A percentile compares a stretch with the other conserved stretches of the same genome.
Conservation (phyloP, 2,329 filamentous ascomycete genomes). For the Podosphaera xanthii region DNA sequence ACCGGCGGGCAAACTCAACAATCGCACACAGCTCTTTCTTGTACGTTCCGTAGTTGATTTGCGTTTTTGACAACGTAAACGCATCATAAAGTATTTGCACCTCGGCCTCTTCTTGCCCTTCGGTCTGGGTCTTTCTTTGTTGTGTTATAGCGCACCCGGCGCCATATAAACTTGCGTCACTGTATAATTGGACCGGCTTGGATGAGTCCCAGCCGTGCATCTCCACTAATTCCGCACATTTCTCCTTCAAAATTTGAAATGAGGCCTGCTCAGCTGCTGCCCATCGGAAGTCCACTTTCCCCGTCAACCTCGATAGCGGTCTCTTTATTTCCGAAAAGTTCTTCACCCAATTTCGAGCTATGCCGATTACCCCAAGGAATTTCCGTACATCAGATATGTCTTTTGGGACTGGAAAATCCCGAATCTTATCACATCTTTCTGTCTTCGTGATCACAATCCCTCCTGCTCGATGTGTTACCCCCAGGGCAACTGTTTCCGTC, state of each 20-base stretch:
- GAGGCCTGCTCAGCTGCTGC: background rate
- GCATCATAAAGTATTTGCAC: no score
- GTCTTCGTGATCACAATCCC: background rate
- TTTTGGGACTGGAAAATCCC: background rate
- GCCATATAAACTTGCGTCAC: background rate
- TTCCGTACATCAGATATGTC: background rate
- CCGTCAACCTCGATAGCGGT: background rate
- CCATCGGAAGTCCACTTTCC: background rate
- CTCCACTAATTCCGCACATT: background rate
- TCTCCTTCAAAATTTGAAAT: background rate
- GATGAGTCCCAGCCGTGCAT: background rate
- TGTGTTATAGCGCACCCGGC: background rate
- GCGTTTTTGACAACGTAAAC: no score
- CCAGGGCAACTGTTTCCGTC: background rate
- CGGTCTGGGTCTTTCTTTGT: no score
- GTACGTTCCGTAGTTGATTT: no score
- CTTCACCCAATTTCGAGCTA: background rate
- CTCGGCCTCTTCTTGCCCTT: no score
- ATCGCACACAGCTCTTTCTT: background rate
- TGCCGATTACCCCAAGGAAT: background rate
- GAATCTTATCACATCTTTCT: background rate
- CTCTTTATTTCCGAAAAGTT: no score
- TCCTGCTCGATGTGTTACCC: background rate
- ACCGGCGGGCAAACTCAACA: slow-evolving; percentile 3
- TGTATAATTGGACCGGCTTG: background rate